Evolutionary conservation across 192 early-diverging fungal species (phyloP).

Genomic region (Funneliformis mosseae): DNA sequence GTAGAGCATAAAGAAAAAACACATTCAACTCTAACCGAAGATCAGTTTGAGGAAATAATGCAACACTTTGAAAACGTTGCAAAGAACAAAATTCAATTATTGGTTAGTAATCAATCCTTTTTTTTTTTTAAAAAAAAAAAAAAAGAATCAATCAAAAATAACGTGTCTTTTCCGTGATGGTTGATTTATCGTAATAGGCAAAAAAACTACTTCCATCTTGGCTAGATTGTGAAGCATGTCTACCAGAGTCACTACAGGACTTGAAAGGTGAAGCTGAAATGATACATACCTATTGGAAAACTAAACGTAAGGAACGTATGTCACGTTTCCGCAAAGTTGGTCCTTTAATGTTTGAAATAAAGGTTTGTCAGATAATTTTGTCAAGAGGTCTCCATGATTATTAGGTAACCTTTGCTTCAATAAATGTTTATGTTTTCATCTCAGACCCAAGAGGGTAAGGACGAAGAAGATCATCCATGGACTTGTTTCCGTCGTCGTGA

Average conservation of each 20-base stretch:
- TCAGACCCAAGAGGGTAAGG: conserved; percentile 48
- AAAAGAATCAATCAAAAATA: too few relatives aligned
- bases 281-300: conserved; percentile 61
- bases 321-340: conserved; percentile 36
- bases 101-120: background rate
- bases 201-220: conserved; percentile 21
- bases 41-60: conserved; percentile 70
- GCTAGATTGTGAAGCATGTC: background rate
- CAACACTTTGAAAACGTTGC: conserved; percentile 64
- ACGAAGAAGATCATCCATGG: conserved; percentile 87
- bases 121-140: too few relatives aligned
- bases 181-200: too few relatives aligned
- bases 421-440: conserved; percentile 52
- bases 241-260: background rate
- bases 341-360: conserved; percentile 62
- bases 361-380: conserved; percentile 36
- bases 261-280: background rate
- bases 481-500: conserved; percentile 97
- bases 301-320: conserved; percentile 36
- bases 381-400: background rate
- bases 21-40: conserved; percentile 14
- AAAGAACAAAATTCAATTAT: background rate
- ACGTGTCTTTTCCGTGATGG: too few relatives aligned
- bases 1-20: conserved; percentile 46
- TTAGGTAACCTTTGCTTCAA: conserved; percentile 1